A percentile compares a stretch with the other conserved stretches of the same genome.
phyloP scores from a whole-genome alignment of 768 basidiomycete species.

The Leccinum fibrillosum region DNA sequence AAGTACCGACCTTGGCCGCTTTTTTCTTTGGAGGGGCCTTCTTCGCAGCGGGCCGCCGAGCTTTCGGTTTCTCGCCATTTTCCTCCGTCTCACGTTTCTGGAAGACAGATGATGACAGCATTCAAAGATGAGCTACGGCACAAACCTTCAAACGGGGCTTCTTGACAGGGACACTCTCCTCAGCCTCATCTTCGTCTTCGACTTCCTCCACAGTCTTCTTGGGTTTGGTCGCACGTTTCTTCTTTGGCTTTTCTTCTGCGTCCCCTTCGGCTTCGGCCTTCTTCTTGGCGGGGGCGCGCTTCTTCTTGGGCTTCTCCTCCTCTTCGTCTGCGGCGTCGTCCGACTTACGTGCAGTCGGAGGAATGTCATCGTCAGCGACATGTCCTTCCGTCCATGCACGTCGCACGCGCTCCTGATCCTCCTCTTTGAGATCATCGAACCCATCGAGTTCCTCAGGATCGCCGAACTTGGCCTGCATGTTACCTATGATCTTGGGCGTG shows the following conservation, averaged over 20 bases:
- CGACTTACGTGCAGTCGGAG: conserved; percentile 64
- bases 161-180: conserved; percentile 32
- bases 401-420: conserved; percentile 67
- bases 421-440: conserved; percentile 65
- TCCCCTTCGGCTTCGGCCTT: conserved; percentile 32
- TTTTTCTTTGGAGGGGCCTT: conserved; percentile 48
- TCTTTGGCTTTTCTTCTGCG: conserved; percentile 38
- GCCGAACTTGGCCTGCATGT: conserved; percentile 62
- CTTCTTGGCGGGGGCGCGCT: conserved; percentile 38
- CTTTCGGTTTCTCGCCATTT: conserved; percentile 46
- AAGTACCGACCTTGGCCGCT: conserved; percentile 34
- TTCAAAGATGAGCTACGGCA: conserved; percentile 9
- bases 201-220: conserved; percentile 34
- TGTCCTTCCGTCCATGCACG: conserved; percentile 75
- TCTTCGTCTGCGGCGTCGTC: conserved; percentile 46
- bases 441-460: conserved; percentile 77
- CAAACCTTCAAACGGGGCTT: conserved; percentile 38
- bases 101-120: conserved; percentile 12
- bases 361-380: conserved; percentile 83
- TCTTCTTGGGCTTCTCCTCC: conserved; percentile 55
- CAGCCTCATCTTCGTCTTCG: conserved; percentile 33
- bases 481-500: conserved; percentile 63
- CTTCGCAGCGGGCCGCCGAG: conserved; percentile 40
- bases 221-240: conserved; percentile 28
- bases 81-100: conserved; percentile 33